Evolutionary conservation across 2,329 filamentous ascomycete genomes (phyloP), one percentile per base, ranked within the genome.

Genomic region (Lachnellula arida): DNA sequence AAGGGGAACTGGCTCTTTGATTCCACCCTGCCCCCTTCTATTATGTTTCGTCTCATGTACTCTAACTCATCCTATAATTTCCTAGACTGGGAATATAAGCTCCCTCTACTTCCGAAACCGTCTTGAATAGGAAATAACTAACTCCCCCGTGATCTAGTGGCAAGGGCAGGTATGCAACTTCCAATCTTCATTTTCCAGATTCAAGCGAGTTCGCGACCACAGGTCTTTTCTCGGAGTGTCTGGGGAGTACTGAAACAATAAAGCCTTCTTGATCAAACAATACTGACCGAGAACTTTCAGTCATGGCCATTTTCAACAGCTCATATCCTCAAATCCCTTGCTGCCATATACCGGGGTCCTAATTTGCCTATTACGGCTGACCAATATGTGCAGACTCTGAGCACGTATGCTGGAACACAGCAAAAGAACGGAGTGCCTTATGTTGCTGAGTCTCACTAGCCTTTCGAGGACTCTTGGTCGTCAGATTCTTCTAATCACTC

Each of bases 291-390:
- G 25, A 28, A 28, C 25, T 28, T 28, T 1, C 73, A 73, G 58
- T 74, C 71, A n/a, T 77, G 75, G 75, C 75, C 75, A 2, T 77
- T 71, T 58, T 71, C 72, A 2, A 77, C 74, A 1, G 62, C 70
- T 4, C 71, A 75, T 53, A 74, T 70, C 14, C 67, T 76, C 5
- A 71, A 71, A 15, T 74, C 74, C 1, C 67, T 77, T 12, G 74
- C 73, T 14, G 65, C 64, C 4, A 71, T 72, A 57, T 67, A 74
- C 61, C 60, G 68, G 52, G 63, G 67, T 53, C 52, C 60, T 23
- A 70, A 61, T 58, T 71, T 63, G 28, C 66, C 72, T 49, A 64
- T 71, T 22, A 74, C 71, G 0, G 63, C 70, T 0, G 67, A 71
- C 0, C 68, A 76, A 53, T 77, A 76, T 58, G 58, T 71, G 37